Evolutionary conservation across 495 filamentous ascomycete genomes (phyloP).

Genomic region (Xylaria acuta): DNA sequence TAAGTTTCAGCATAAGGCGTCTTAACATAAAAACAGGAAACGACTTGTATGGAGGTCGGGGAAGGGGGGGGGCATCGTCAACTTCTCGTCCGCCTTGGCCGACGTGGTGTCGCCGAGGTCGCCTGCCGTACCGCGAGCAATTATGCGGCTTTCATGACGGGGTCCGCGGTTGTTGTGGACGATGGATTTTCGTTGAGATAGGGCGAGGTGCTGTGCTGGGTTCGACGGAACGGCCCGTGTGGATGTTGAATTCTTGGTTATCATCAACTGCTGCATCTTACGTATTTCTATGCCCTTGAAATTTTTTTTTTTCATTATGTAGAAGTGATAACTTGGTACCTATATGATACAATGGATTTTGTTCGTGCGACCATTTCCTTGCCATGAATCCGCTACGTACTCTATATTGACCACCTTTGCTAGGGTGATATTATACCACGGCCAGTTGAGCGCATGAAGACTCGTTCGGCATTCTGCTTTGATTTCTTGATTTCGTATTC

Average conservation of each 20-base stretch:
- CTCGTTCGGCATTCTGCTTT: neutral
- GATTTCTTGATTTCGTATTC: neutral
- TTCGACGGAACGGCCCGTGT: too few species aligned
- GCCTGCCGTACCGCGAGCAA: constrained; percentile 27
- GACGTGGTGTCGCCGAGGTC: neutral
- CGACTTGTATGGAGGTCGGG: neutral
- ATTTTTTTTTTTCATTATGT: neutral
- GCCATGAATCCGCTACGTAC: neutral
- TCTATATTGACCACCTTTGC: neutral
- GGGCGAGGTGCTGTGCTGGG: too few species aligned
- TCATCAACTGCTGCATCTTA: too few species aligned
- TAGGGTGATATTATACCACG: neutral
- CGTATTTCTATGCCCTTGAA: too few species aligned
- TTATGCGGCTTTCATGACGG: constrained; percentile 31
- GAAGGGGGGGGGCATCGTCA: neutral
- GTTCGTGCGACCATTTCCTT: neutral
- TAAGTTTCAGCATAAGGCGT: too few species aligned
- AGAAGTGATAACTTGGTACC: neutral
- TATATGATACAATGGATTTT: too few species aligned
- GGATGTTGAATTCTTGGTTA: neutral
- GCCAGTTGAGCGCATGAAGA: neutral
- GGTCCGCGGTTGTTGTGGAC: constrained; percentile 28
- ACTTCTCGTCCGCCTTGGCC: constrained; percentile 3
- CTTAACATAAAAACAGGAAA: too few species aligned
- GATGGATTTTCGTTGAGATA: constrained; percentile 21